These are phyloP conservation scores for Saccharomyces hybrid DNA, from an alignment of 1,139 yeast species.

Conservation along the genomic window DNA sequence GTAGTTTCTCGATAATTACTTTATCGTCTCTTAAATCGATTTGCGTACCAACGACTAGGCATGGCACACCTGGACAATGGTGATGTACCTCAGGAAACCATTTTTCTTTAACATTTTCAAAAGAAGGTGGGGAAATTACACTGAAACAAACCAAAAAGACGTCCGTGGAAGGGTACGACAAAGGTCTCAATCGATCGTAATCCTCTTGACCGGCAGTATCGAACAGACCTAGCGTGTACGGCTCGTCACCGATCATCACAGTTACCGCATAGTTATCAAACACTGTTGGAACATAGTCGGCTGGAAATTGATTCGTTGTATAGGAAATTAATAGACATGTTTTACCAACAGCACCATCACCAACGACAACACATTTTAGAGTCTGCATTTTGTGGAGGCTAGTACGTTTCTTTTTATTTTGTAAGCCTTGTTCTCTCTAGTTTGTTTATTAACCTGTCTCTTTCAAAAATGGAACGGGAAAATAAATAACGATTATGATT, in stretches of 20 bases:
- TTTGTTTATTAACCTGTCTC: not conserved
- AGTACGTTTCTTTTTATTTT: not conserved
- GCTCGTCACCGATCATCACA: constrained; percentile 95
- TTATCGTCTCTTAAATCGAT: constrained; percentile 89
- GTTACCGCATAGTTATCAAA: constrained; percentile 96
- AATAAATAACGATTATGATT: not conserved
- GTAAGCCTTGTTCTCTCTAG: not conserved
- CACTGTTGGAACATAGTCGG: constrained; percentile 81
- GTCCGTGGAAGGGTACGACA: constrained; percentile 91
- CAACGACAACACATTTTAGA: constrained; percentile 90
- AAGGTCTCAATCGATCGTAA: constrained; percentile 90
- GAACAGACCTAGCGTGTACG: constrained; percentile 86
- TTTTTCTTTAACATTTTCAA: constrained; percentile 91
- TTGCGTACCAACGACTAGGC: constrained; percentile 91
- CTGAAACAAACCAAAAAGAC: constrained; percentile 89
- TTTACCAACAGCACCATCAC: constrained; percentile 96
- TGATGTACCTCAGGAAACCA: constrained; percentile 98
- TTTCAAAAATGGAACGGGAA: not conserved
- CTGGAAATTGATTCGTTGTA: constrained; percentile 78
- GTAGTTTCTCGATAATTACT: constrained; percentile 75
- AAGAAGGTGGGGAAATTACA: constrained; percentile 89
- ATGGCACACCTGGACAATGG: constrained; percentile 95
- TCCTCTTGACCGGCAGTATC: constrained; percentile 99
- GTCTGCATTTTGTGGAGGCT: constrained; percentile 53
- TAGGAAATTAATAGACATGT: constrained; percentile 83